phyloP scores from a whole-genome alignment of 257 asterid genomes.

The Solanum ahanhuiri region DNA sequence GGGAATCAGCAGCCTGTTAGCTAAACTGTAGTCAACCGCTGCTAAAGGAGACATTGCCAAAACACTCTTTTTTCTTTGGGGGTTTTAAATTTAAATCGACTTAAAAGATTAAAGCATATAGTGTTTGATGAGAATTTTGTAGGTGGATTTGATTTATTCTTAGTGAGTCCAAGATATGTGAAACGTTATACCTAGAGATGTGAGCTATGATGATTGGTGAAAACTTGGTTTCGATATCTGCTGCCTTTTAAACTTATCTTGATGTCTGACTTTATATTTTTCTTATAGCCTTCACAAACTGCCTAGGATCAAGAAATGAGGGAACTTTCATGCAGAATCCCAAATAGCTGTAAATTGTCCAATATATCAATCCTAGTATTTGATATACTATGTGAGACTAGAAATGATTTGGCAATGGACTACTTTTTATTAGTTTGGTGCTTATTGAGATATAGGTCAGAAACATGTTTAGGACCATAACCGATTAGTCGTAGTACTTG shows the following conservation, averaged over 20 bases:
- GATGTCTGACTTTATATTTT: background rate
- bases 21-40: conserved; percentile 15
- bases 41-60: conserved; percentile 14
- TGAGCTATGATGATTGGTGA: background rate
- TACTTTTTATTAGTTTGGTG: background rate
- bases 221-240: background rate
- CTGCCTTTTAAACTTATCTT: background rate
- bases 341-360: background rate
- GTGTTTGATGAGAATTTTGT: conserved; percentile 2
- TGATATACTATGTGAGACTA: background rate
- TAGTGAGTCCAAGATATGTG: background rate
- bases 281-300: background rate
- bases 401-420: background rate
- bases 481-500: background rate
- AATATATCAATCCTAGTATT: background rate
- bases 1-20: conserved; percentile 67
- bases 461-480: background rate
- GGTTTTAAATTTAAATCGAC: conserved; percentile 16
- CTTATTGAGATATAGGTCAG: background rate
- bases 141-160: background rate
- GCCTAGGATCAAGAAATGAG: background rate
- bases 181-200: background rate
- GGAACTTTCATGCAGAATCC: background rate
- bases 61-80: conserved; percentile 15
- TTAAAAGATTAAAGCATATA: background rate